These are phyloP conservation scores for Psilocybe cubensis DNA, from an alignment of 768 basidiomycete species.

Conservation along the genomic window DNA sequence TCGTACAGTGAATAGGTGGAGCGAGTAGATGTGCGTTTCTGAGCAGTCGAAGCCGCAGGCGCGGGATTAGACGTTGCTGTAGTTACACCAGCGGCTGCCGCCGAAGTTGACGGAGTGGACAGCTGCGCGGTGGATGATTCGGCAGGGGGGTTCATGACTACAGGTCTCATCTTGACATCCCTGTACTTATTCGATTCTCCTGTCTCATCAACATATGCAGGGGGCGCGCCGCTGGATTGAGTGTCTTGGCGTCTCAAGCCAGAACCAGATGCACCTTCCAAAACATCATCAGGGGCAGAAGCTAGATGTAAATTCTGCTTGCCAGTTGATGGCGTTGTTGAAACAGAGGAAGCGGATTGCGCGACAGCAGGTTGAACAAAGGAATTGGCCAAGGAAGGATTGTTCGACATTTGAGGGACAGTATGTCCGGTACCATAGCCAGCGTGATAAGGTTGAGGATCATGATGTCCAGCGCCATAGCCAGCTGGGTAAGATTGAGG, in stretches of 20 bases:
- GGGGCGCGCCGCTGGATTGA: conserved; percentile 23
- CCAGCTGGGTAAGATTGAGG: not conserved
- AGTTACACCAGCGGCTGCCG: not conserved
- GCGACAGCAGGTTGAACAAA: conserved; percentile 12
- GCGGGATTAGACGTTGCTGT: not conserved
- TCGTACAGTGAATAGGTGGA: conserved; percentile 23
- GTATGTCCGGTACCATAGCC: not conserved
- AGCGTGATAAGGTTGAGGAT: conserved; percentile 2
- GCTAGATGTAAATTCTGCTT: conserved; percentile 7
- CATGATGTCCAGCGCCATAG: conserved; percentile 8
- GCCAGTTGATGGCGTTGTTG: not conserved
- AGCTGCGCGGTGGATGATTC: not conserved
- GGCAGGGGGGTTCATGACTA: conserved; percentile 10
- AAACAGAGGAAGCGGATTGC: conserved; percentile 2
- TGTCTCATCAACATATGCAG: conserved; percentile 25
- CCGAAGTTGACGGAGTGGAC: not conserved
- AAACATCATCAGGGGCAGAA: not conserved
- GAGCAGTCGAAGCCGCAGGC: not conserved
- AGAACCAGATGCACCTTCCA: not conserved
- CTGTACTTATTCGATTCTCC: conserved; percentile 19
- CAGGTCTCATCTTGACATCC: conserved; percentile 24
- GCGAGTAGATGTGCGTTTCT: conserved; percentile 12
- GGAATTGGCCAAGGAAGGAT: conserved; percentile 11
- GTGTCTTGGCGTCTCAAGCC: conserved; percentile 16
- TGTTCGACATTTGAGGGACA: not conserved